Conservation (phyloP, 2,329 filamentous ascomycete species). For the Clarireedia hainanense region DNA sequence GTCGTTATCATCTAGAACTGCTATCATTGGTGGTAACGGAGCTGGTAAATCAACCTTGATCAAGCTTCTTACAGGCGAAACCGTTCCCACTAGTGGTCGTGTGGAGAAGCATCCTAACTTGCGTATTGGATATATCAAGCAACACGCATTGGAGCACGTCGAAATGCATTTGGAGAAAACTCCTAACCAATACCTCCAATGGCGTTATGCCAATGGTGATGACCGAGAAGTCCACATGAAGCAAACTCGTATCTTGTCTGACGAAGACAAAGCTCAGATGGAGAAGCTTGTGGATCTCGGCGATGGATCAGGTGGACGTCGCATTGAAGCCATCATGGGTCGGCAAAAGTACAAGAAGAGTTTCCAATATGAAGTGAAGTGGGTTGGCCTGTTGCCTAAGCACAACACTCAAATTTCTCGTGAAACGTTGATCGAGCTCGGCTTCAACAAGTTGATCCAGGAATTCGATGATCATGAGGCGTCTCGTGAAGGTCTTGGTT, state of each 20-base stretch:
- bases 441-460: slow-evolving; percentile 89
- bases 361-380: slow-evolving; percentile 98
- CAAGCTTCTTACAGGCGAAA: slow-evolving; percentile 91
- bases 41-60: slow-evolving; percentile 97
- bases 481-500: slow-evolving; percentile 95
- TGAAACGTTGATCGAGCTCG: slow-evolving; percentile 77
- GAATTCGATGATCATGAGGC: slow-evolving; percentile 99
- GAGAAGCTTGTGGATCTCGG: slow-evolving; percentile 79
- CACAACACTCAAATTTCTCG: slow-evolving; percentile 88
- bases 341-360: slow-evolving; percentile 99
- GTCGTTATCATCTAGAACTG: slow-evolving; percentile 82
- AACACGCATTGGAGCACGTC: slow-evolving; percentile 97
- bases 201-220: slow-evolving; percentile 95
- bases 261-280: slow-evolving; percentile 82
- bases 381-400: slow-evolving; percentile 82
- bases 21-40: slow-evolving; percentile 95
- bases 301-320: slow-evolving; percentile 69
- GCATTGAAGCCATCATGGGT: slow-evolving; percentile 84
- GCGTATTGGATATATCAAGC: slow-evolving; percentile 99
- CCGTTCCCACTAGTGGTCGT: slow-evolving; percentile 71
- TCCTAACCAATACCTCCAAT: slow-evolving; percentile 96
- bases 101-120: slow-evolving; percentile 98
- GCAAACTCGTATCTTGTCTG: slow-evolving; percentile 85
- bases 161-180: slow-evolving; percentile 99
- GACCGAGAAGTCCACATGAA: slow-evolving; percentile 97